Evolutionary conservation across 257 asterid genomes (phyloP).

Genomic region (Eucommia ulmoides): DNA sequence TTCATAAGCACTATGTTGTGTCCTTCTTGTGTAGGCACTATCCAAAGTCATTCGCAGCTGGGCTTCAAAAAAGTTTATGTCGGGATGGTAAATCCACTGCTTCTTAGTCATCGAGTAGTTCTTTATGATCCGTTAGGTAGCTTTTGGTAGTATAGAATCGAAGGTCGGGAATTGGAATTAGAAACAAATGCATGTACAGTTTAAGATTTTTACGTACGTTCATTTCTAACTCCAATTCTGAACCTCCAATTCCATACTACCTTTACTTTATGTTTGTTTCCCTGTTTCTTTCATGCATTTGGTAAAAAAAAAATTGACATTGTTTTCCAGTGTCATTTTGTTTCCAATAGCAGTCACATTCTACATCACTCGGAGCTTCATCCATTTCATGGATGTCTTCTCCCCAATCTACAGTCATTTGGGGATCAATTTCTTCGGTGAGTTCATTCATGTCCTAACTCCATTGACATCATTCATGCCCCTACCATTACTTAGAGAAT

Average conservation of each 20-base stretch:
- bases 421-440: conserved; percentile 65
- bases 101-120: no score
- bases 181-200: no score
- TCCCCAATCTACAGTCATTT: conserved; percentile 59
- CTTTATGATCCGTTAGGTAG: no score
- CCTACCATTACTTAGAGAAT: not conserved
- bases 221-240: no score
- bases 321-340: conserved; percentile 56
- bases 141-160: no score
- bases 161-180: no score
- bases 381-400: conserved; percentile 77
- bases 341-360: conserved; percentile 75
- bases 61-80: conserved; percentile 19
- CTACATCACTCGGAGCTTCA: conserved; percentile 73
- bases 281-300: no score
- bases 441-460: conserved; percentile 10
- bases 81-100: conserved; percentile 15
- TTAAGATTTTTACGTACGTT: no score
- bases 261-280: no score
- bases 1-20: not conserved
- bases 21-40: conserved; percentile 12
- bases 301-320: no score
- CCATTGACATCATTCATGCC: not conserved
- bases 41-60: conserved; percentile 17
- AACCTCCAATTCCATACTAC: no score